phyloP scores from a whole-genome alignment of 1,284 basidiomycete genomes.

The Ceratobasidium papillatum region DNA sequence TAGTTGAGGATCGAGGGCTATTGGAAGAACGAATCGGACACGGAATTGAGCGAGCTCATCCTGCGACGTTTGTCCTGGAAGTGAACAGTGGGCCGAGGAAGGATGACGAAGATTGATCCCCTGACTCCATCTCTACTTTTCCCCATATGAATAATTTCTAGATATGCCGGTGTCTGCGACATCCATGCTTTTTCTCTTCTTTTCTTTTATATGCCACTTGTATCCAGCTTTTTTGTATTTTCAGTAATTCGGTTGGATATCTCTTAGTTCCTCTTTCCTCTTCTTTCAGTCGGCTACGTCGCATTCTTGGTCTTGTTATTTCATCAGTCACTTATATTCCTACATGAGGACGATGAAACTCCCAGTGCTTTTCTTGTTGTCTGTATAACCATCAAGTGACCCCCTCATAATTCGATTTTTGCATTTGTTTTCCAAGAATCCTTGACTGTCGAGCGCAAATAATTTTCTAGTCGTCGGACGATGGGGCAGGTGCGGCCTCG shows the following conservation, averaged over 20 bases:
- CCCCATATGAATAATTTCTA: slow-evolving; percentile 16
- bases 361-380: neutral
- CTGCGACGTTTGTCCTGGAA: slow-evolving; percentile 35
- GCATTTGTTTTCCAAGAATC: neutral
- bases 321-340: slow-evolving; percentile 38
- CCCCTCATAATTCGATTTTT: neutral
- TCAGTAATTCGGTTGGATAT: neutral
- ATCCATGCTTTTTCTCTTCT: neutral
- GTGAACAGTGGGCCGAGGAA: slow-evolving; percentile 35
- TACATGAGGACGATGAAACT: slow-evolving; percentile 31
- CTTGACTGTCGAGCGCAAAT: neutral
- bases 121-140: neutral
- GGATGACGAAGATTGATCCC: slow-evolving; percentile 15
- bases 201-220: neutral
- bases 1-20: slow-evolving; percentile 31
- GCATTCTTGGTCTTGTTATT: neutral
- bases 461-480: neutral
- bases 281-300: neutral
- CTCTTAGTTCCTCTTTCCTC: neutral
- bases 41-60: slow-evolving; percentile 22
- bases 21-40: slow-evolving; percentile 23
- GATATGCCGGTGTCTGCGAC: slow-evolving; percentile 37
- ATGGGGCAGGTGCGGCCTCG: slow-evolving; percentile 63
- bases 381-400: neutral
- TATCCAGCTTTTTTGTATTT: slow-evolving; percentile 3